Evolutionary conservation across 371 early-diverging fungal species (phyloP).

Genomic region (Mucor indicus): DNA sequence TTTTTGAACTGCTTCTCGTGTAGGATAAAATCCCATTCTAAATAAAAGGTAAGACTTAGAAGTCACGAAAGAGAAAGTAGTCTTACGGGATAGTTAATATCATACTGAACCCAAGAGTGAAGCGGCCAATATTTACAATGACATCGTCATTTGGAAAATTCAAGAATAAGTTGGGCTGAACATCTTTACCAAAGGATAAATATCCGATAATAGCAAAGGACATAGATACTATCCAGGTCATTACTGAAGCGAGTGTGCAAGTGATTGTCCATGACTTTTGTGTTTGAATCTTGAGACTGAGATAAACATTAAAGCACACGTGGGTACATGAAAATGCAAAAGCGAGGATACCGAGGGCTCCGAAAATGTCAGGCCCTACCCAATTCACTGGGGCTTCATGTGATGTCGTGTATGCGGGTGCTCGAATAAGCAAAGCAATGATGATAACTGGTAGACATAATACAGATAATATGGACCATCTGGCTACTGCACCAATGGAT

Average conservation of each 20-base stretch:
- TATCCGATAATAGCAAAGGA: conserved; percentile 60
- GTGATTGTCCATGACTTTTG: conserved; percentile 45
- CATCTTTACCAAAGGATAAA: conserved; percentile 53
- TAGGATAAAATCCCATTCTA: conserved; percentile 58
- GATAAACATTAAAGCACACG: conserved; percentile 53
- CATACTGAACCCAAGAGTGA: conserved; percentile 54
- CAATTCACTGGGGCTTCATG: conserved; percentile 48
- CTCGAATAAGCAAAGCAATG: conserved; percentile 44
- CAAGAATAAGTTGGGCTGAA: conserved; percentile 54
- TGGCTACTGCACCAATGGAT: conserved; percentile 54
- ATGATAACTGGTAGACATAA: conserved; percentile 52
- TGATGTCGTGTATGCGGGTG: conserved; percentile 48
- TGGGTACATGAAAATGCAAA: conserved; percentile 65
- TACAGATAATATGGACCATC: conserved; percentile 55
- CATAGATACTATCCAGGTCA: conserved; percentile 54
- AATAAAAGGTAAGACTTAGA: conserved; percentile 1
- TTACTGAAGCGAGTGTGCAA: conserved; percentile 40
- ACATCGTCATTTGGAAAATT: conserved; percentile 53
- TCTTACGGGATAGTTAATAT: conserved; percentile 52
- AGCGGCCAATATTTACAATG: conserved; percentile 52
- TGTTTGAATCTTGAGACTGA: conserved; percentile 45
- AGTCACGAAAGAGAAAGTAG: no score
- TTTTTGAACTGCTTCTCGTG: conserved; percentile 55
- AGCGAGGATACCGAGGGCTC: conserved; percentile 60
- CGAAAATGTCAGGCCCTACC: conserved; percentile 50